These are phyloP conservation scores for Aspergillus aculeatus DNA, from an alignment of 2,329 filamentous ascomycete species.

Conservation along the genomic window DNA sequence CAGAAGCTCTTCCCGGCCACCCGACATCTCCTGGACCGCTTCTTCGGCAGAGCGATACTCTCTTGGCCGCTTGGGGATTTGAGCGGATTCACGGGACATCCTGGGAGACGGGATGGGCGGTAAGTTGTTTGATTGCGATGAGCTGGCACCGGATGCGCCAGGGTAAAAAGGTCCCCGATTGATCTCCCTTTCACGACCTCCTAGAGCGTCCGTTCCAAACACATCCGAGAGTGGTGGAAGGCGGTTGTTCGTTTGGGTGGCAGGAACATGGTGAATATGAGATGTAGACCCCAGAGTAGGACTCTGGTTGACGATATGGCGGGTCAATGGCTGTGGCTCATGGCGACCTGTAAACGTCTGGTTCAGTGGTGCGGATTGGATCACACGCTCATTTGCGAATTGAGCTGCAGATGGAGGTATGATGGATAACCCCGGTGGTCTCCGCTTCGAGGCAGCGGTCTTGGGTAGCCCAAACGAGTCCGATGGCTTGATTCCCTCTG, in stretches of 20 bases:
- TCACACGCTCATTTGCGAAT: slow-evolving; percentile 90
- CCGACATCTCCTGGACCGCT: slow-evolving; percentile 83
- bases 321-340: slow-evolving; percentile 70
- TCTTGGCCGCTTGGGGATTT: slow-evolving; percentile 63
- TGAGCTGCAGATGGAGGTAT: slow-evolving; percentile 90
- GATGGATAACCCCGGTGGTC: slow-evolving; percentile 82
- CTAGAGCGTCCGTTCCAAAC: slow-evolving; percentile 74
- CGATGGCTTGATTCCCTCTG: slow-evolving; percentile 57
- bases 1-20: slow-evolving; percentile 86
- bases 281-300: slow-evolving; percentile 80
- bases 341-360: slow-evolving; percentile 94
- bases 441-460: slow-evolving; percentile 51
- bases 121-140: slow-evolving; percentile 61
- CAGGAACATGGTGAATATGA: slow-evolving; percentile 87
- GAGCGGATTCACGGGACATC: slow-evolving; percentile 57
- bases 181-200: slow-evolving; percentile 38
- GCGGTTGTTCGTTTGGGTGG: slow-evolving; percentile 84
- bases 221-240: slow-evolving; percentile 93
- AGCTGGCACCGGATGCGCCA: slow-evolving; percentile 63
- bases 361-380: slow-evolving; percentile 91
- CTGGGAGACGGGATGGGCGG: slow-evolving; percentile 75
- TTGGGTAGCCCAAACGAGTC: slow-evolving; percentile 43
- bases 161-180: slow-evolving; percentile 43
- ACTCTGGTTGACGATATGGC: slow-evolving; percentile 76
- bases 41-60: slow-evolving; percentile 97